Evolutionary conservation across 495 filamentous ascomycete genomes (phyloP), one percentile per base, ranked within the genome.

Genomic region (Xylaria palmicola): DNA sequence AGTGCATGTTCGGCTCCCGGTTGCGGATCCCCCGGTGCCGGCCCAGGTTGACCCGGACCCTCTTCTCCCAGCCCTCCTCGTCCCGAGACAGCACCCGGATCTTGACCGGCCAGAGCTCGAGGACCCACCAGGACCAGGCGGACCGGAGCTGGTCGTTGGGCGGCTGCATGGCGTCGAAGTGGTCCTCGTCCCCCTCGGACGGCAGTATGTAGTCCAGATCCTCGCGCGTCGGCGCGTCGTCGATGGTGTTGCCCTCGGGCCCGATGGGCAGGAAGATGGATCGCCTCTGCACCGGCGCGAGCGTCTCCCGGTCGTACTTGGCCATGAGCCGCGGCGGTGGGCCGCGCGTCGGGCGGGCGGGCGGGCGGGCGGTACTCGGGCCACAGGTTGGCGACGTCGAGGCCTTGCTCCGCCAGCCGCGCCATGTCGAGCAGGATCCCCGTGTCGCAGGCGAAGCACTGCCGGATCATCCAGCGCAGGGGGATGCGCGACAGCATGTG

Each of bases 401-500:
- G 40, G 26, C 73, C 75, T 6, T 58, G 45, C 36, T 74, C 72
- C 4, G 71, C 70, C 0, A 77, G 58, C 1, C 49, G 36, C 12
- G 64, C 63, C 6, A 69, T 69, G 32, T 66, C 49, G 60, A 75
- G 75, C 3, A 74, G 17, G 36, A 77, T 77, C 10, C 71, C 74
- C 0, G 72, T 76, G 39, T 76, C 58, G 60, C 75, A 77, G 53
- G 72, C 69, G 62, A 77, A 77, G 59, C 68, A 71, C 43, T 77
- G 73, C 0, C 73, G 68, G 12, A 75, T 57, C 73, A 77, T 77
- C 75, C 73, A 77, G 13, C 75, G 73, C 0, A 77, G 69, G 1
- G 75, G 71, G 15, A 77, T 74, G 0, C 66, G 71, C 9, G 79
- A 78, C 27, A 84, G 79, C 59, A 82, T 77, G 37, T 79, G 79